Base-by-base conservation (phyloP, 1,284 basidiomycete species). In the Rhodotorula sp. region DNA sequence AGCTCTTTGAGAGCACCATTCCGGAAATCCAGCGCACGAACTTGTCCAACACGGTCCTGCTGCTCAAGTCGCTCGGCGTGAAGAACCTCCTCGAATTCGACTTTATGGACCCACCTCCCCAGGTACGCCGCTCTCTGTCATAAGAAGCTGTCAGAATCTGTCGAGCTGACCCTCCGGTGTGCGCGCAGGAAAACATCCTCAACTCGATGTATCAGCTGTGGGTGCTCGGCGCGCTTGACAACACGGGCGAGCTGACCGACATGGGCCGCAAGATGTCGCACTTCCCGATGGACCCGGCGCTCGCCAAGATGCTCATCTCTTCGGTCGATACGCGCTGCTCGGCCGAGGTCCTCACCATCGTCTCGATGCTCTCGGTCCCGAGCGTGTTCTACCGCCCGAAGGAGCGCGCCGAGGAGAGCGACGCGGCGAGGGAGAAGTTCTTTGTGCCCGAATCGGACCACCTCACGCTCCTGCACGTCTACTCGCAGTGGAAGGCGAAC, bases 191-290 rank as follows among this genome's bases (percentile, higher is more conserved):
- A 71, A 96, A 96, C 80, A 96, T 95, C 77, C 85, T 96, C 61
- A 97, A 97, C 81, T 97, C 93, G 4, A 98, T 98, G 95, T 98
- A 98, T 81, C 95, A 98, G 82, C 88, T 99, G 34, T 99, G 97
- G 96, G 94, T 97, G 8, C 89, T 99, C 21, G 94, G 94, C 52
- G 97, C 97, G 4, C 86, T 99, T 14, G 93, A 99, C 84, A 98
- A 98, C 77, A 88, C 96, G 41, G 96, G 97, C n/a, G 92, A 98
- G 81, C 84, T 99, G 69, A 99, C 97, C 5, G 86, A 89, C 1
- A 86, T 90, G 62, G 97, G 97, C 1, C 88, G 91, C 60, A 97
- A 96, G 82, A 99, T 99, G 94, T 93, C 92, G 52, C 94, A 98
- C 79, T 99, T 98, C 83, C 95, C 94, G 7, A 83, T 84, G 83